Conservation (phyloP, 306 rosid genomes). For the Cicer chorassanicum region DNA sequence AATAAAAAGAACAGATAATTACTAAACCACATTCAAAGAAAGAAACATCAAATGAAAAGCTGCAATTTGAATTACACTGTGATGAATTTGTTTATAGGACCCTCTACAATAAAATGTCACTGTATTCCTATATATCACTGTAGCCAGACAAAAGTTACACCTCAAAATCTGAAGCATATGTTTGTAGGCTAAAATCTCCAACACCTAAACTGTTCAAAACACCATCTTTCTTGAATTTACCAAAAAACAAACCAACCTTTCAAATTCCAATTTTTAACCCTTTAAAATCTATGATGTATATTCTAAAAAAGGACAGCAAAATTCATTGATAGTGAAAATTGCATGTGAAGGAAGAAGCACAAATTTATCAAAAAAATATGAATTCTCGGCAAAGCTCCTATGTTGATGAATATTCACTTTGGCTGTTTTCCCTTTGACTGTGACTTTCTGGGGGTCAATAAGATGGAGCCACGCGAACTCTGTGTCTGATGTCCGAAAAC, state of each 20-base stretch:
- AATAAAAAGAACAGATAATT: background rate
- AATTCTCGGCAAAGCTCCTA: constrained; percentile 29
- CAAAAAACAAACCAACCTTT: background rate
- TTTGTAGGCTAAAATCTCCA: constrained; percentile 14
- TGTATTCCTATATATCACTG: constrained; percentile 40
- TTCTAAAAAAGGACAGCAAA: constrained; percentile 27
- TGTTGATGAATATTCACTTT: constrained; percentile 26
- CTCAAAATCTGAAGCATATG: constrained; percentile 39
- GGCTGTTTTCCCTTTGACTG: constrained; percentile 42
- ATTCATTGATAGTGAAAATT: constrained; percentile 30
- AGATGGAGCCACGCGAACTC: constrained; percentile 46
- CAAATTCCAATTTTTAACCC: constrained; percentile 13
- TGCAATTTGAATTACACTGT: constrained; percentile 43
- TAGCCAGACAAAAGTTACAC: constrained; percentile 16
- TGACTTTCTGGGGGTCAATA: constrained; percentile 56
- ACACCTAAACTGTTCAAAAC: constrained; percentile 24
- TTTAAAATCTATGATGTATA: constrained; percentile 32
- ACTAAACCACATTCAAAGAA: constrained; percentile 1
- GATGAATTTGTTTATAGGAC: constrained; percentile 33
- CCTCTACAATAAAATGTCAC: constrained; percentile 45
- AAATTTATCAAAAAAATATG: constrained; percentile 35
- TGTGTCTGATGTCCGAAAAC: constrained; percentile 51
- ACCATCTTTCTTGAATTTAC: constrained; percentile 12
- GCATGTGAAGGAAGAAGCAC: constrained; percentile 7
- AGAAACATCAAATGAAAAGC: constrained; percentile 30